Percentiles rank a stretch among this genome's conserved stretches.
Evolutionary conservation across 805 yeast species (phyloP).

Genomic region (Schwanniomyces occidentalis): DNA sequence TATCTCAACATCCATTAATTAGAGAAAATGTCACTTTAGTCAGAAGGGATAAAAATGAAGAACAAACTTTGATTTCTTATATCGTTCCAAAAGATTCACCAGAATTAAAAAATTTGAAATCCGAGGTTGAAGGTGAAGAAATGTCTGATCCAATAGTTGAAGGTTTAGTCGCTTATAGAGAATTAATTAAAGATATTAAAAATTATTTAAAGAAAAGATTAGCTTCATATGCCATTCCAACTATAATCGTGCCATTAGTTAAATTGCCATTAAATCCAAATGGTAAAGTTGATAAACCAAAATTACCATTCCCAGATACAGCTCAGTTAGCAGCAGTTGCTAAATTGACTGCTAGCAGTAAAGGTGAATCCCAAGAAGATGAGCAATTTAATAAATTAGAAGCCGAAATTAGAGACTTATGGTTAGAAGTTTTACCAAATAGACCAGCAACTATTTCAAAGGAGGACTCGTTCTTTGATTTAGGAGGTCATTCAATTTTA

Average conservation of each 20-base stretch:
- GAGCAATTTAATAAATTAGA: slow-evolving; percentile 62
- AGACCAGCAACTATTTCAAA: slow-evolving; percentile 76
- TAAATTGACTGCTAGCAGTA: slow-evolving; percentile 37
- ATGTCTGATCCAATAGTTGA: slow-evolving; percentile 66
- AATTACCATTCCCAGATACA: slow-evolving; percentile 89
- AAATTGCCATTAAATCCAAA: slow-evolving; percentile 94
- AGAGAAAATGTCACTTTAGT: slow-evolving; percentile 93
- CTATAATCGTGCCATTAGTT: slow-evolving; percentile 82
- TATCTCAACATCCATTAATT: slow-evolving; percentile 89
- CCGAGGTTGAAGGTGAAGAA: slow-evolving; percentile 45
- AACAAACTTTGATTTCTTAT: slow-evolving; percentile 86
- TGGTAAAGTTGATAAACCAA: slow-evolving; percentile 97
- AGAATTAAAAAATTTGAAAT: slow-evolving; percentile 50
- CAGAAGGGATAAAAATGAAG: slow-evolving; percentile 87
- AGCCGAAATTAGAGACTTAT: slow-evolving; percentile 69
- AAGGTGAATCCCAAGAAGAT: slow-evolving; percentile 44
- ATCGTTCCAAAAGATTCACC: slow-evolving; percentile 71
- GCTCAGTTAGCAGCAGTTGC: slow-evolving; percentile 83
- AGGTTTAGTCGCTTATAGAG: slow-evolving; percentile 75
- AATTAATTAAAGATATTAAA: slow-evolving; percentile 77
- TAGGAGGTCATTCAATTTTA: slow-evolving; percentile 96
- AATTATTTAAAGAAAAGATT: slow-evolving; percentile 78
- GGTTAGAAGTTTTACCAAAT: slow-evolving; percentile 84
- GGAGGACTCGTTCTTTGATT: slow-evolving; percentile 89
- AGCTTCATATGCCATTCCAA: slow-evolving; percentile 92